These are phyloP conservation scores for Coniferiporia sulphurascens DNA, from an alignment of 1,284 basidiomycete genomes.

Conservation along the genomic window DNA sequence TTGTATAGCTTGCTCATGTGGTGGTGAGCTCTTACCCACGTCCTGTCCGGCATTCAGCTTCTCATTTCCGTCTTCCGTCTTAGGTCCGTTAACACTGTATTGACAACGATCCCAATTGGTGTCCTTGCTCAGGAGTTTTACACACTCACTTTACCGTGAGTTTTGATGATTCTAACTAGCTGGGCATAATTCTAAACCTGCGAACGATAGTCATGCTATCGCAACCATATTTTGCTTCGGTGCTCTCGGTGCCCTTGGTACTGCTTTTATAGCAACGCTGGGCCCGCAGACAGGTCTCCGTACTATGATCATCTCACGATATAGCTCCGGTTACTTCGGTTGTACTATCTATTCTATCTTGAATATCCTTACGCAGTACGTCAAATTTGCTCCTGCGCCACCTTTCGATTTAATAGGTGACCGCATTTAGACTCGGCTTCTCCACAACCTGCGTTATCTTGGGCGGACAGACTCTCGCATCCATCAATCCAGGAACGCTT, in stretches of 20 bases:
- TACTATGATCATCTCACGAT: constrained; percentile 55
- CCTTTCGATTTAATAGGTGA: background rate
- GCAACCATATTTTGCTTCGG: constrained; percentile 42
- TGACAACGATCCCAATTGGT: constrained; percentile 55
- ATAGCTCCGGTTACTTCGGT: constrained; percentile 53
- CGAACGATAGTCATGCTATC: constrained; percentile 34
- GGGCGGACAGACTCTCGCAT: constrained; percentile 44
- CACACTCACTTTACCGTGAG: constrained; percentile 46
- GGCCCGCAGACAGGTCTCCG: constrained; percentile 58
- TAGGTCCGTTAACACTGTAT: constrained; percentile 27
- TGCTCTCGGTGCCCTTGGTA: constrained; percentile 36
- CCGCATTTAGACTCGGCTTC: constrained; percentile 38
- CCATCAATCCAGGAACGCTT: constrained; percentile 37
- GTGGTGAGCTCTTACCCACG: constrained; percentile 32
- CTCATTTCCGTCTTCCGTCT: background rate
- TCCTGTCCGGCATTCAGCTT: background rate
- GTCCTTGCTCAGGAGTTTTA: constrained; percentile 48
- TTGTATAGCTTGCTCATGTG: constrained; percentile 41
- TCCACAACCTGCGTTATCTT: constrained; percentile 42
- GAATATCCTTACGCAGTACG: constrained; percentile 53
- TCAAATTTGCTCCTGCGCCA: background rate
- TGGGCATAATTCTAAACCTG: background rate
- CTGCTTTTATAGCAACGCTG: constrained; percentile 53
- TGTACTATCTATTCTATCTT: constrained; percentile 52
- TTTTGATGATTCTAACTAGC: constrained; percentile 11